Percentiles rank a stretch among this genome's conserved stretches.
Conservation (phyloP, 805 yeast genomes). For the Ogataea paraovalis region DNA sequence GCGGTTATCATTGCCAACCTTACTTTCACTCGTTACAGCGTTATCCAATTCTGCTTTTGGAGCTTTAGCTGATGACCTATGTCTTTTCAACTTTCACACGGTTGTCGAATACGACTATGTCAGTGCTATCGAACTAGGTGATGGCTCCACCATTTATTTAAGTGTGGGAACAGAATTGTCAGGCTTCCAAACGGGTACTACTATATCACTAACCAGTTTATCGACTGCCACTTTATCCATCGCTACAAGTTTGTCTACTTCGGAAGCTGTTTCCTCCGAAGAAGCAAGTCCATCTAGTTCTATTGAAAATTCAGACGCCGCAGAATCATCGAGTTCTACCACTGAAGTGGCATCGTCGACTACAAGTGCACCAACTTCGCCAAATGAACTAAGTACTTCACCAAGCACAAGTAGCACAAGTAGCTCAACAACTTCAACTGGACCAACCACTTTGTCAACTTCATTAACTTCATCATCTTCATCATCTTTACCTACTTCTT, state of each 20-base stretch:
- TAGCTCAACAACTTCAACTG: constrained; percentile 5
- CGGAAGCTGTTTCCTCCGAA: too few species aligned
- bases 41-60: neutral
- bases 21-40: neutral
- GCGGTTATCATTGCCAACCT: neutral
- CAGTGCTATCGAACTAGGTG: constrained; percentile 2
- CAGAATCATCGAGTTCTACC: too few species aligned
- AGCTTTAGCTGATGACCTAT: constrained; percentile 4
- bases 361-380: constrained; percentile 13
- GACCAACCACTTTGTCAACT: constrained; percentile 15
- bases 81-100: constrained; percentile 18
- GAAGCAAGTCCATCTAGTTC: too few species aligned
- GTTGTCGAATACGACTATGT: constrained; percentile 15
- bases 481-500: constrained; percentile 11
- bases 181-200: neutral
- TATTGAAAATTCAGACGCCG: too few species aligned
- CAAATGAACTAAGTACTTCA: constrained; percentile 12
- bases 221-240: neutral
- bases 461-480: constrained; percentile 8
- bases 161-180: neutral
- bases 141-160: neutral
- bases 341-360: neutral
- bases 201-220: neutral
- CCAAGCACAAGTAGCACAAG: constrained; percentile 15
- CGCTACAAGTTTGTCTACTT: too few species aligned